A percentile compares a stretch with the other conserved stretches of the same genome.
Evolutionary conservation across 768 basidiomycete genomes (phyloP).

Genomic region (Boletus tylopilopsis): DNA sequence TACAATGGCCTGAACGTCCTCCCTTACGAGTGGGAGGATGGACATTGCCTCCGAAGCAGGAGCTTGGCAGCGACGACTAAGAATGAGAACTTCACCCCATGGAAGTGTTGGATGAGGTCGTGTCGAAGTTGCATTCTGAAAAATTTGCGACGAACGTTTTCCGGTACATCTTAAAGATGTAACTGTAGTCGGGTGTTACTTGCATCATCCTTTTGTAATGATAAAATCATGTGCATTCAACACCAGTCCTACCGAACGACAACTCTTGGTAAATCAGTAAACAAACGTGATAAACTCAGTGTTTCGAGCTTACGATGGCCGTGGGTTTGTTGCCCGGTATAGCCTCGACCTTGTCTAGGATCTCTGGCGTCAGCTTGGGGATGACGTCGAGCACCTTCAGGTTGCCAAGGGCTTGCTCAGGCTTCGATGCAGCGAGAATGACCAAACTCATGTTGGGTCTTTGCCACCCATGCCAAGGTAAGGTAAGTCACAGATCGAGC

Average conservation of each 20-base stretch:
- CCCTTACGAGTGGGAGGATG: no score
- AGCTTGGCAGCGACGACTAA: no score
- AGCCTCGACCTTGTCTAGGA: slow-evolving; percentile 48
- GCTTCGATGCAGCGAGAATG: slow-evolving; percentile 47
- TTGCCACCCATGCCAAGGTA: slow-evolving; percentile 54
- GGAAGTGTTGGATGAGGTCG: no score
- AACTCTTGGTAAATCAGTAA: slow-evolving; percentile 18
- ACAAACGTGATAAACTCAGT: background rate
- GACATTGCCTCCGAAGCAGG: no score
- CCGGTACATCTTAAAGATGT: no score
- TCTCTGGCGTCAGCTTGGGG: slow-evolving; percentile 49
- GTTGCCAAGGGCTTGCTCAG: slow-evolving; percentile 47
- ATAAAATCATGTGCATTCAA: background rate
- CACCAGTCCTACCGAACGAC: slow-evolving; percentile 23
- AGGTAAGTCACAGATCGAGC: slow-evolving; percentile 49
- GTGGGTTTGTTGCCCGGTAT: slow-evolving; percentile 43
- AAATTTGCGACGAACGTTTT: no score
- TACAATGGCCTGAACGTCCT: no score
- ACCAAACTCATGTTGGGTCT: slow-evolving; percentile 46
- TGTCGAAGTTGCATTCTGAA: no score
- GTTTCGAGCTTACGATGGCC: slow-evolving; percentile 22
- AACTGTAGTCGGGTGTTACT: no score
- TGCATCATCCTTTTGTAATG: no score
- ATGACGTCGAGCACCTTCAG: slow-evolving; percentile 50
- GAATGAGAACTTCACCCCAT: no score